Evolutionary conservation across 2,329 filamentous ascomycete species (phyloP), one percentile per base, ranked within the genome.

Genomic region (Tetracladium maxilliforme): DNA sequence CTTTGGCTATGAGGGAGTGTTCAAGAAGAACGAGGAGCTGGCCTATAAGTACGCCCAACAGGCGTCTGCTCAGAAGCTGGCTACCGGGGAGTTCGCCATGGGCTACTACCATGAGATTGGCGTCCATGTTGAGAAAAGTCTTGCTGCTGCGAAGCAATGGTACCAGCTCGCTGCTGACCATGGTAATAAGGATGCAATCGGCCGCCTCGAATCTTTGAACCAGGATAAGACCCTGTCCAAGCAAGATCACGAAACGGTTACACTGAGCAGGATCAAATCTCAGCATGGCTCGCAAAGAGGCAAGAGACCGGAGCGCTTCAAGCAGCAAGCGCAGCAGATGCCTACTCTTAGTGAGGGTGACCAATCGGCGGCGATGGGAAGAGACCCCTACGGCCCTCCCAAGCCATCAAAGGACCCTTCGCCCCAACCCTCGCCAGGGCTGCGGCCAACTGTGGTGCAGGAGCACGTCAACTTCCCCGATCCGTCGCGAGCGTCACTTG

Each of bases 21-120:
- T 98, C 44, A 70, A 81, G 31, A 95, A 95, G 62, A 95, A 94
- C 42, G 90, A 98, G 51, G 79, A 87, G 45, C 57, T 95, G 24
- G 87, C 90, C 6, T 98, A 81, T 51, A 77, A 72, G 25, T 95
- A 93, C 44, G 90, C 90, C 2, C 71, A 87, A 39, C 70, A 87
- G 36, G 90, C 90, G 8, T 87, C 90, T 7, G 61, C 70, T 25
- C 69, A 73, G 19, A 84, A 84, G 28, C 64, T 95, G 24, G 65
- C 83, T 0, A 95, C 86, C 1, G 90, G 86, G 24, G 84, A 95
- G 48, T 98, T 98, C 43, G 90, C 90, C 14, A 70, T 98, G 61
- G 87, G 87, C 8, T 98, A 98, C 51, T 98, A 95, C 54, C 72
- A 90, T 46, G 90, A 98, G 48, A 92, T 98, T 38, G 90, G 90